Evolutionary conservation across 345 rosid species (phyloP), one percentile per base, ranked within the genome.

Genomic region (Lepidium sativum): DNA sequence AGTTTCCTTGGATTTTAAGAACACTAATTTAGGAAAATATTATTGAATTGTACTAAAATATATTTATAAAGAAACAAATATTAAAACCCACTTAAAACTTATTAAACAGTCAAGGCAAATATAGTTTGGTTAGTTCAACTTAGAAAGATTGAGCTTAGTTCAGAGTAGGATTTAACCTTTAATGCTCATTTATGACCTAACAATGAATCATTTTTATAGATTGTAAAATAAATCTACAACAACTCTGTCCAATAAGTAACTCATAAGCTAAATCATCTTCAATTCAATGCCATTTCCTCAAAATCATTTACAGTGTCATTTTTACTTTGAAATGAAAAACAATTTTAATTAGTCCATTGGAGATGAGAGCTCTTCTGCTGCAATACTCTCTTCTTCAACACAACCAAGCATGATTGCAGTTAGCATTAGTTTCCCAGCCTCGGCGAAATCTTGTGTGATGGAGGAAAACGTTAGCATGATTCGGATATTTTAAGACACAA

Each of bases 401-500:
- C 84, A 78, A 16, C 91, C 96, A 32, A 86, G 57, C 88, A 81
- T 80, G 35, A 88, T 65, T 0, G 97, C 92, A 42, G 84, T 85
- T 74, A 88, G 69, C 95, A 90, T 90, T 27, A 90, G 80, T 76
- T 88, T 90, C 29, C 97, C 97, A 0, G 92, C 99, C 8, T 88
- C 86, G 0, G 96, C 87, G 35, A 80, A 94, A n/a, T n/a, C n/a
- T n/a, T n/a, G n/a, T n/a, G n/a, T n/a, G n/a, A n/a, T n/a, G n/a
- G n/a, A n/a, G n/a, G n/a, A n/a, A n/a, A n/a, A n/a, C n/a, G n/a
- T n/a, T n/a, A n/a, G n/a, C n/a, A n/a, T n/a, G 2, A 2, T 20
- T 20, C 21, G 21, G 21, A 20, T 1, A 1, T 20, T 20, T 20
- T 20, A 20, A 20, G 1, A 20, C 21, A 20, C 21, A 20, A 20